These are phyloP conservation scores for Salvia splendens DNA, from an alignment of 257 asterid genomes.

Conservation along the genomic window DNA sequence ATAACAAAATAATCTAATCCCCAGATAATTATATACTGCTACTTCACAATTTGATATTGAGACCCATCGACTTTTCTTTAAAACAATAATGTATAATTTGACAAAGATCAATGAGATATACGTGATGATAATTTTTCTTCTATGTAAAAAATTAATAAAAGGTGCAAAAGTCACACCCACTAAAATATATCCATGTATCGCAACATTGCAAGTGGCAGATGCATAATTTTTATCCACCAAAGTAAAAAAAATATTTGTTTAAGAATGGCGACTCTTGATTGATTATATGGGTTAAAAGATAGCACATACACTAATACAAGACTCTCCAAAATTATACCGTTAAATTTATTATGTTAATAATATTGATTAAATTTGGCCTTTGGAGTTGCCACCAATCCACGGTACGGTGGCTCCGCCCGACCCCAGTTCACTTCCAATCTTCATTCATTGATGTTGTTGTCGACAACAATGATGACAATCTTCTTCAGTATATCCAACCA, in stretches of 20 bases:
- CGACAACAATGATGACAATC: too few species aligned
- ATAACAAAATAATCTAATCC: slow-evolving; percentile 21
- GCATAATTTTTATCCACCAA: slow-evolving; percentile 34
- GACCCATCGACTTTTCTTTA: slow-evolving; percentile 12
- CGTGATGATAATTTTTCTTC: background rate
- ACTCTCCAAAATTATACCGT: too few species aligned
- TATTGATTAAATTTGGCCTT: too few species aligned
- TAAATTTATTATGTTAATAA: too few species aligned
- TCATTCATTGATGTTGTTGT: too few species aligned
- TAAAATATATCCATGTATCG: slow-evolving; percentile 20
- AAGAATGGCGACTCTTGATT: background rate
- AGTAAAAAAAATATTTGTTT: background rate
- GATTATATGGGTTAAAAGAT: background rate
- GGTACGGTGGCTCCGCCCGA: too few species aligned
- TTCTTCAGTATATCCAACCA: too few species aligned
- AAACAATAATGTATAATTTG: background rate
- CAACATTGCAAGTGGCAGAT: slow-evolving; percentile 36
- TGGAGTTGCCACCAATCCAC: too few species aligned
- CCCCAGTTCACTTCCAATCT: too few species aligned
- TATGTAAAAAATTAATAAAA: background rate
- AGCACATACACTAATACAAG: background rate
- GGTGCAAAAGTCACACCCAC: slow-evolving; percentile 25
- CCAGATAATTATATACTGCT: background rate
- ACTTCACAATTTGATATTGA: background rate
- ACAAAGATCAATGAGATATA: background rate